These are phyloP conservation scores for Seiridium unicorne DNA, from an alignment of 2,329 filamentous ascomycete species.

Conservation along the genomic window DNA sequence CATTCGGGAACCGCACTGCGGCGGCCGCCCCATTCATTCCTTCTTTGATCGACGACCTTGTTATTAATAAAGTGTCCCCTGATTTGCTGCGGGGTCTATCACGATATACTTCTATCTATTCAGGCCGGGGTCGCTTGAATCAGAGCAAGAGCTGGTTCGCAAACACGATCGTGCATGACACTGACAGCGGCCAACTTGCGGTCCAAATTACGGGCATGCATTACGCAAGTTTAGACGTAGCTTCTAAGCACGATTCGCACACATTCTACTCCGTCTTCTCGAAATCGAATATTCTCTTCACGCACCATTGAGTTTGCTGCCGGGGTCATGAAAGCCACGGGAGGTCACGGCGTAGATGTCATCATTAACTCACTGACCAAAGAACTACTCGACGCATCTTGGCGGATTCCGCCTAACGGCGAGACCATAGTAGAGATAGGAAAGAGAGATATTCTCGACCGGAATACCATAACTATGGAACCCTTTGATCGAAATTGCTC, in stretches of 20 bases:
- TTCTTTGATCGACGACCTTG: conserved; percentile 9
- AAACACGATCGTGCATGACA: conserved; percentile 13
- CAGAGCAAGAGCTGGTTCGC: conserved; percentile 11
- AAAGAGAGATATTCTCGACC: conserved; percentile 23
- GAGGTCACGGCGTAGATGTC: conserved; percentile 3
- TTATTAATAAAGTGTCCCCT: conserved; percentile 11
- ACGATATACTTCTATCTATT: conserved; percentile 5
- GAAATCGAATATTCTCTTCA: conserved; percentile 29
- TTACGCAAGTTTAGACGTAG: conserved; percentile 18
- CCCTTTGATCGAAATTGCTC: conserved; percentile 28
- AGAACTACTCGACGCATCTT: not conserved
- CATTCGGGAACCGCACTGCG: conserved; percentile 11
- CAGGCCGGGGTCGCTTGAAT: conserved; percentile 14
- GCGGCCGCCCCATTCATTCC: conserved; percentile 9
- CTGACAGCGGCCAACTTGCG: conserved; percentile 10
- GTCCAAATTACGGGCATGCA: conserved; percentile 19
- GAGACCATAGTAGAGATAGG: conserved; percentile 7
- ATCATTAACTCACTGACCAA: conserved; percentile 15
- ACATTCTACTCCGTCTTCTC: conserved; percentile 14
- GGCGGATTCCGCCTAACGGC: not conserved
- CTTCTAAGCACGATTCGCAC: conserved; percentile 18
- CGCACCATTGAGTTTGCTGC: conserved; percentile 7
- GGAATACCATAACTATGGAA: conserved; percentile 30
- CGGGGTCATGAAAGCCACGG: not conserved
- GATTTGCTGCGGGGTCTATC: not conserved